phyloP scores from a whole-genome alignment of 2,329 filamentous ascomycete genomes.

The Alternaria infectoria region DNA sequence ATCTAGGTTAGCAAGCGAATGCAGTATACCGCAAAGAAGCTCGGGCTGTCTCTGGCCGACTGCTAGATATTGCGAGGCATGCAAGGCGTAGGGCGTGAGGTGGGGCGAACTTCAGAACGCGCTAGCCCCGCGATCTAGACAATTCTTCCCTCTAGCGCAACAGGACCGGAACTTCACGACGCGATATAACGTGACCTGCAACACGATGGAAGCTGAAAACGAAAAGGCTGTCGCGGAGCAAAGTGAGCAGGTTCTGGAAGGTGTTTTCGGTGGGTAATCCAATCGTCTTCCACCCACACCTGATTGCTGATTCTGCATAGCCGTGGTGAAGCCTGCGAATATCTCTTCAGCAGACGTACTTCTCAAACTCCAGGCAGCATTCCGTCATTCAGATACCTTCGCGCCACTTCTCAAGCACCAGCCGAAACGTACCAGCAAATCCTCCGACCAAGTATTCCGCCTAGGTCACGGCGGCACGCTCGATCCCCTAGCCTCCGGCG shows the following conservation, averaged over 20 bases:
- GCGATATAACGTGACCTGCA: background rate
- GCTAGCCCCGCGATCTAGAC: constrained; percentile 3
- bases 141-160: background rate
- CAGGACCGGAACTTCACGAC: background rate
- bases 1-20: background rate
- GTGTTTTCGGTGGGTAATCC: constrained; percentile 27
- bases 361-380: constrained; percentile 28
- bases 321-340: constrained; percentile 29
- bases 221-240: background rate
- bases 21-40: background rate
- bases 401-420: constrained; percentile 21
- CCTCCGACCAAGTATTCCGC: constrained; percentile 30
- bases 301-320: constrained; percentile 9
- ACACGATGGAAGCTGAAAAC: background rate
- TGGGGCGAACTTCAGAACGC: background rate
- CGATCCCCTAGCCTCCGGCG: constrained; percentile 38
- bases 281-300: too few species aligned
- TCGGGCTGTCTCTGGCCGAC: background rate
- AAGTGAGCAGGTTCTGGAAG: constrained; percentile 20
- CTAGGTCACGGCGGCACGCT: constrained; percentile 42
- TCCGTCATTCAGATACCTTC: constrained; percentile 21
- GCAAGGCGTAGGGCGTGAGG: constrained; percentile 14
- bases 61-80: background rate
- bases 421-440: constrained; percentile 29
- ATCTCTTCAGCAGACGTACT: constrained; percentile 33